A percentile compares a stretch with the other conserved stretches of the same genome.
phyloP scores from a whole-genome alignment of 2,329 filamentous ascomycete species.

The Aspergillus chevalieri region DNA sequence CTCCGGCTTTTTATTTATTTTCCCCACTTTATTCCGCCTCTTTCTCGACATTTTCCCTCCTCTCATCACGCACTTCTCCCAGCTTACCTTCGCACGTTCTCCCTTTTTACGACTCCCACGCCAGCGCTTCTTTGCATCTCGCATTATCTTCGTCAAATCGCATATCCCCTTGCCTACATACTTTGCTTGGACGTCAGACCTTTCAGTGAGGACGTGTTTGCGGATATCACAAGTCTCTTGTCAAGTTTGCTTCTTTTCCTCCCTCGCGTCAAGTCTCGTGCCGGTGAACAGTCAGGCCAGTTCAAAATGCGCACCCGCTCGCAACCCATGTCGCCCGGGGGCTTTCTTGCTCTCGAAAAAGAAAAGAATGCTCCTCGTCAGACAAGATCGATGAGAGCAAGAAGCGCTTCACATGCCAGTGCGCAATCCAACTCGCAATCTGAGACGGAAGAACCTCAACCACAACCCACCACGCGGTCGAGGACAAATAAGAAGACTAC shows the following conservation, averaged over 20 bases:
- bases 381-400: slow-evolving; percentile 16
- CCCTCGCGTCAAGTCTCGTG: neutral
- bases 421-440: neutral
- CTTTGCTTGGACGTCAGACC: neutral
- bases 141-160: neutral
- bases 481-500: slow-evolving; percentile 11
- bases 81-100: neutral
- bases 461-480: slow-evolving; percentile 10
- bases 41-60: neutral
- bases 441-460: slow-evolving; percentile 1
- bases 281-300: slow-evolving; percentile 2
- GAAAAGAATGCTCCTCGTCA: slow-evolving; percentile 9
- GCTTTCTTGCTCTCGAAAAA: slow-evolving; percentile 27
- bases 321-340: slow-evolving; percentile 30
- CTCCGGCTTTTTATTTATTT: neutral
- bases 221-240: neutral
- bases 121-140: neutral
- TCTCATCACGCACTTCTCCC: neutral
- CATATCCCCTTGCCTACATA: neutral
- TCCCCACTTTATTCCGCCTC: neutral
- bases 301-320: slow-evolving; percentile 34
- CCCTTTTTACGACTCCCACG: no score
- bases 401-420: slow-evolving; percentile 9
- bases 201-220: neutral
- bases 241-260: neutral